These are phyloP conservation scores for Elongisporangium senticosum DNA, from an alignment of 352 stramenopile genomes.

Conservation along the genomic window DNA sequence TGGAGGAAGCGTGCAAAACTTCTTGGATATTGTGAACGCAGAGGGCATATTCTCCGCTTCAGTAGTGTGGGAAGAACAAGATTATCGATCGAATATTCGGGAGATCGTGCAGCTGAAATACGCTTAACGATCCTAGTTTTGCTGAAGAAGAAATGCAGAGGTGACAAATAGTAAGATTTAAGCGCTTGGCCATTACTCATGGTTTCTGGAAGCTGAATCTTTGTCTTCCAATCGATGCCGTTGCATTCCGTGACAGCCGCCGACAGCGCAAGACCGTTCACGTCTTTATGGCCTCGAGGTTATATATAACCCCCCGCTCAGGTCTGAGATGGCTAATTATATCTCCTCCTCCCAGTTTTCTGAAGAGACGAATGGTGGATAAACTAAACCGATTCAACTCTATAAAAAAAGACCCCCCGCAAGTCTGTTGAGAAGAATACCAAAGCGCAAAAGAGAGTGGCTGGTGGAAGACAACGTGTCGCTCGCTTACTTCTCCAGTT, in stretches of 20 bases:
- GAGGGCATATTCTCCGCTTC: slow-evolving; percentile 48
- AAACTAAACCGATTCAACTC: background rate
- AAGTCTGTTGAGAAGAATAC: background rate
- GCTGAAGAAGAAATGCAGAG: background rate
- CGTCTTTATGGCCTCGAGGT: background rate
- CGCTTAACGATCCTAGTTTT: background rate
- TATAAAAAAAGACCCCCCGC: background rate
- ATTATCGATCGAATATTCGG: slow-evolving; percentile 75
- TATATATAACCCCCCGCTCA: background rate
- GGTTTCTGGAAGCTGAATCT: background rate
- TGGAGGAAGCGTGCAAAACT: slow-evolving; percentile 83
- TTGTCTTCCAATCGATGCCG: background rate
- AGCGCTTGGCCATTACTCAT: background rate
- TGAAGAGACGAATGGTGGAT: background rate
- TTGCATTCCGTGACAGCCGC: background rate
- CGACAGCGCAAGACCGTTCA: background rate
- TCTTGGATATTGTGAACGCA: slow-evolving; percentile 43
- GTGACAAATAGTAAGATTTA: background rate
- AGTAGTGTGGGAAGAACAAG: slow-evolving; percentile 63
- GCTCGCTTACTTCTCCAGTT: background rate
- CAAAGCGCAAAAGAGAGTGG: background rate
- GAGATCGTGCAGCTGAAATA: slow-evolving; percentile 68
- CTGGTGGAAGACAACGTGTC: background rate
- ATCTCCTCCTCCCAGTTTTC: background rate
- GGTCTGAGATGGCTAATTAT: background rate